Evolutionary conservation across 139 green algal species (phyloP).

Genomic region (Eudorina sp.): DNA sequence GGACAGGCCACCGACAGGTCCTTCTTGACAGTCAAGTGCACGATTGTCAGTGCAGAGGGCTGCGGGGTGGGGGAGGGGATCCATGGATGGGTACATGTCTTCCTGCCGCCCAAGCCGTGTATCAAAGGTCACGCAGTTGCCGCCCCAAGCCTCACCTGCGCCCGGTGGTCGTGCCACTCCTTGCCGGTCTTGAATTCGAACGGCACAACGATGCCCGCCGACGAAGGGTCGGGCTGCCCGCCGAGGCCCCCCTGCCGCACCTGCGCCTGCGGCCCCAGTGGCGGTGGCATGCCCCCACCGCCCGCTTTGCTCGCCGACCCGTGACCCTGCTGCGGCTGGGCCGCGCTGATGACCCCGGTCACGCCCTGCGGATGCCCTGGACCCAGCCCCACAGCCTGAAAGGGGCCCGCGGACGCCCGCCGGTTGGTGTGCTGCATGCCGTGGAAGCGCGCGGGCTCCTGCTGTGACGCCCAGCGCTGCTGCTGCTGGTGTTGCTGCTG

Average conservation of each 20-base stretch:
- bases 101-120: too few relatives aligned
- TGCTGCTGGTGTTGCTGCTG: conserved; percentile 19
- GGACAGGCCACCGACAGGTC: too few relatives aligned
- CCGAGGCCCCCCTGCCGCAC: not conserved
- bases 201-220: conserved; percentile 79
- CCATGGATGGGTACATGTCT: too few relatives aligned
- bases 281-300: not conserved
- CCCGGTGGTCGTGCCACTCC: conserved; percentile 72
- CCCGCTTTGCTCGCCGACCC: not conserved
- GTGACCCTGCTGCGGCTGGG: not conserved
- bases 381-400: not conserved
- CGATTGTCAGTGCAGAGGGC: too few relatives aligned
- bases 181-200: conserved; percentile 97
- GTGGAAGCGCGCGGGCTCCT: conserved; percentile 15
- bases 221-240: too few relatives aligned
- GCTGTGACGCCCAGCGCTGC: not conserved
- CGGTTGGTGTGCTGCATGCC: not conserved
- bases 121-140: too few relatives aligned
- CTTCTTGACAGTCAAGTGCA: too few relatives aligned
- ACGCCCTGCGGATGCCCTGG: not conserved
- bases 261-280: conserved; percentile 15
- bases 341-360: not conserved
- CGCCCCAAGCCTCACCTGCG: conserved; percentile 80
- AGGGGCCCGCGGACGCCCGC: not conserved
- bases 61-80: too few relatives aligned